These are phyloP conservation scores for Trapa incisa DNA, from an alignment of 345 rosid genomes.

Conservation along the genomic window DNA sequence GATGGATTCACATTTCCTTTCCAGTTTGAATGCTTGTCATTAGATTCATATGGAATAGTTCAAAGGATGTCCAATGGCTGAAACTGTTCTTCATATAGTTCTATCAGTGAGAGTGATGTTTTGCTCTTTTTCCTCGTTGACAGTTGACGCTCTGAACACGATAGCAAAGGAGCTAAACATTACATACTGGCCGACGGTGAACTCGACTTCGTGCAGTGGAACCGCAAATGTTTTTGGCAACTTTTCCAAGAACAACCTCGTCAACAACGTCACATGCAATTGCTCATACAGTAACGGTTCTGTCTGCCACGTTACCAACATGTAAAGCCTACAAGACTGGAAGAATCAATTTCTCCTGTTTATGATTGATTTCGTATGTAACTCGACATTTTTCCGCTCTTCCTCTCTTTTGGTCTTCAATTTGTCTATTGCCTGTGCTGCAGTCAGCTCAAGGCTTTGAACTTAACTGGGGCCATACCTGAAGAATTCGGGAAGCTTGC, in stretches of 20 bases:
- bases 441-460: conserved; percentile 45
- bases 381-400: neutral
- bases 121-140: neutral
- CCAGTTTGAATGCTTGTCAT: no score
- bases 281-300: neutral
- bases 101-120: neutral
- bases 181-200: conserved; percentile 1
- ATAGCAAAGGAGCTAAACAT: neutral
- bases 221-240: neutral
- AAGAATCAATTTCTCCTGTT: neutral
- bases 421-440: conserved; percentile 1
- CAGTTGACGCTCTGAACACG: conserved; percentile 3
- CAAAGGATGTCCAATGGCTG: no score
- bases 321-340: neutral
- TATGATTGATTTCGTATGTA: neutral
- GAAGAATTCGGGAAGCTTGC: conserved; percentile 53
- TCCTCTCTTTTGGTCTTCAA: neutral
- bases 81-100: no score
- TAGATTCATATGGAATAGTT: no score
- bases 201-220: conserved; percentile 1
- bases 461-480: conserved; percentile 51
- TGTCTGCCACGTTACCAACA: conserved; percentile 5
- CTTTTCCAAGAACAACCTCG: neutral
- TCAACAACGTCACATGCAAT: conserved; percentile 4
- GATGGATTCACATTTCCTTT: no score